These are phyloP conservation scores for Aspergillus sclerotioniger DNA, from an alignment of 495 filamentous ascomycete genomes.

Conservation along the genomic window DNA sequence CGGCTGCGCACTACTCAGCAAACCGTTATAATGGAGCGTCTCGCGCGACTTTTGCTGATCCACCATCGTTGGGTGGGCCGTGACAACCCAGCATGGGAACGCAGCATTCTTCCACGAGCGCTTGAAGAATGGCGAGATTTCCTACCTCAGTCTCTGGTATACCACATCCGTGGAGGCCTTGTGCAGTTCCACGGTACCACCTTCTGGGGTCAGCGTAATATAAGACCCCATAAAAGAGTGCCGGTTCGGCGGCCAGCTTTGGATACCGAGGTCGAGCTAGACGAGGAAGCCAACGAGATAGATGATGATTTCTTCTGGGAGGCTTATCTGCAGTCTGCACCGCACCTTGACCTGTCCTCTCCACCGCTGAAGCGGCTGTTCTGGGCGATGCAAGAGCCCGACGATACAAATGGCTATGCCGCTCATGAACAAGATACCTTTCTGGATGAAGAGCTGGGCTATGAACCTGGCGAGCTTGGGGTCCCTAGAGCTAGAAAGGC, in stretches of 20 bases:
- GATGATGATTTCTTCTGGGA: constrained; percentile 28
- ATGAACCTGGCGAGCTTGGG: background rate
- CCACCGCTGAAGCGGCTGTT: constrained; percentile 27
- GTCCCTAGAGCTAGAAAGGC: background rate
- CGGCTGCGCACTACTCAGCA: constrained; percentile 36
- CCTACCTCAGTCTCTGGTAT: constrained; percentile 35
- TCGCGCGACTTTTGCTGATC: constrained; percentile 20
- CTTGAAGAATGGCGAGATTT: constrained; percentile 51
- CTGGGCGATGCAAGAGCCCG: background rate
- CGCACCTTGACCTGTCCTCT: constrained; percentile 15
- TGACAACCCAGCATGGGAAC: constrained; percentile 26
- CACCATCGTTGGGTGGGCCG: constrained; percentile 23
- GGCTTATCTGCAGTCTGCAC: background rate
- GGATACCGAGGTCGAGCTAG: constrained; percentile 6
- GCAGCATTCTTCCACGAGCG: constrained; percentile 38
- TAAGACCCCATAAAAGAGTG: constrained; percentile 12
- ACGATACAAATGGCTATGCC: background rate
- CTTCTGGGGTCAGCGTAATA: constrained; percentile 2
- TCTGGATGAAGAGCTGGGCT: background rate
- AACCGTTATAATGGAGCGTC: constrained; percentile 18
- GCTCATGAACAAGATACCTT: background rate
- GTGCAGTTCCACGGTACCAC: constrained; percentile 24
- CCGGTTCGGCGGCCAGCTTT: constrained; percentile 20
- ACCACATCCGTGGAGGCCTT: constrained; percentile 28
- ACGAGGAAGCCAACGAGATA: constrained; percentile 11